Evolutionary conservation across 805 yeast species (phyloP), one percentile per base, ranked within the genome.

Genomic region (Jamesozyma gamospora): DNA sequence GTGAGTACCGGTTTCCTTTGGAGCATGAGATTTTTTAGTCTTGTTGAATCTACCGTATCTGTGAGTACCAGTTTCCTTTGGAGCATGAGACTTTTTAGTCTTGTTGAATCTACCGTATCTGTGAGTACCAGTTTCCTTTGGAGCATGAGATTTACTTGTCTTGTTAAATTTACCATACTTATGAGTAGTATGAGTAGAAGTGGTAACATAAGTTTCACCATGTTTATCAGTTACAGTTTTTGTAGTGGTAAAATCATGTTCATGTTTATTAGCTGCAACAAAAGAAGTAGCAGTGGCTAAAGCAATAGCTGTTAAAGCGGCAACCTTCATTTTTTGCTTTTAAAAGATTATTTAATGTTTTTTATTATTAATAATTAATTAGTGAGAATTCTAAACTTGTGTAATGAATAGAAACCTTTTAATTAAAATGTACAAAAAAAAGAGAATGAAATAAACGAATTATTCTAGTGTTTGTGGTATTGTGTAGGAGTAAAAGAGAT

Each of bases 51-150:
- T 67, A 46, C 82, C 82, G 50, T 63, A 64, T 45, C 60, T 69
- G 64, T 75, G 80, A 39, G 82, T 75, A 46, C 73, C 72, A 44
- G 73, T 61, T 18, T 61, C 18, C 45, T 49, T 41, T 9, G 68
- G 44, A n/a, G 60, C 43, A 12, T 51, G 45, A 13, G 62, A 50
- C 34, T 62, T 50, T 17, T 48, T 46, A 34, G 61, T 58, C 53
- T 69, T 65, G 59, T 68, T 67, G 66, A 74, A 69, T 53, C 67
- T 67, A 48, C 83, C 83, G 48, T 65, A 66, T 45, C 60, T 69
- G 65, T 76, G 81, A 40, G 82, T 76, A 47, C 74, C 74, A 43
- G 74, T 61, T 13, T 62, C 28, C 45, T 53, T 48, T 5, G 70
- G 46, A 14, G 61, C 43, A 7, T 53, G 40, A 12, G 63, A 50